A percentile compares a stretch with the other conserved stretches of the same genome.
phyloP scores from a whole-genome alignment of 768 basidiomycete species.

The Tylopilus balloui region DNA sequence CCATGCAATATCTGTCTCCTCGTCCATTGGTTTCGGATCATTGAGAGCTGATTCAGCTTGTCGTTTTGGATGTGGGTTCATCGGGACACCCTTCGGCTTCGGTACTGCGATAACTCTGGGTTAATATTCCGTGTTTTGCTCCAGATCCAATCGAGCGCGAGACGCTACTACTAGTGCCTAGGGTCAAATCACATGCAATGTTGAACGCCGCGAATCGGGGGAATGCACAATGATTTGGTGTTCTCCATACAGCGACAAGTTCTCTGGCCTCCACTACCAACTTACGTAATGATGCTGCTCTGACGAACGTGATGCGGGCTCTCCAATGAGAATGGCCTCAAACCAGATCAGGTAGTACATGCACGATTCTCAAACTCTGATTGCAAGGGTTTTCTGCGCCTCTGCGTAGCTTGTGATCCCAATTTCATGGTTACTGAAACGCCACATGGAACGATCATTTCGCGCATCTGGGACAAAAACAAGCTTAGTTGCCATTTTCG shows the following conservation, averaged over 20 bases:
- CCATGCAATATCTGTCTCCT: not conserved
- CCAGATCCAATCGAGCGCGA: not conserved
- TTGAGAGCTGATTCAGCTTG: not conserved
- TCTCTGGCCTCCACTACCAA: not conserved
- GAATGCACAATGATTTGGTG: slow-evolving; percentile 12
- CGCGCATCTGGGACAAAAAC: not conserved
- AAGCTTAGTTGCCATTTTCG: slow-evolving; percentile 6
- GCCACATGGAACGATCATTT: slow-evolving; percentile 17
- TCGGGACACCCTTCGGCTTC: not conserved
- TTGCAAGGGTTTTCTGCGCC: slow-evolving; percentile 6
- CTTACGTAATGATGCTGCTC: slow-evolving; percentile 7
- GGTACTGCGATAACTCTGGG: not conserved
- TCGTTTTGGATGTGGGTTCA: not conserved
- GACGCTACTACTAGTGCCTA: slow-evolving; percentile 3
- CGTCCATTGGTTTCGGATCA: slow-evolving; percentile 1
- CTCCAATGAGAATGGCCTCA: slow-evolving; percentile 18
- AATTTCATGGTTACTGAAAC: not conserved
- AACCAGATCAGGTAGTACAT: slow-evolving; percentile 3
- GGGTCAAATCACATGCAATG: slow-evolving; percentile 6
- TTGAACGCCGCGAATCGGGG: not conserved
- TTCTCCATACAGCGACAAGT: not conserved
- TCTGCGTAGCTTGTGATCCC: not conserved
- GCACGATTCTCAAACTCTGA: slow-evolving; percentile 9
- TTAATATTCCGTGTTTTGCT: not conserved
- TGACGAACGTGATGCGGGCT: not conserved